Evolutionary conservation across 768 basidiomycete species (phyloP).

Genomic region (Lactarius indigo): DNA sequence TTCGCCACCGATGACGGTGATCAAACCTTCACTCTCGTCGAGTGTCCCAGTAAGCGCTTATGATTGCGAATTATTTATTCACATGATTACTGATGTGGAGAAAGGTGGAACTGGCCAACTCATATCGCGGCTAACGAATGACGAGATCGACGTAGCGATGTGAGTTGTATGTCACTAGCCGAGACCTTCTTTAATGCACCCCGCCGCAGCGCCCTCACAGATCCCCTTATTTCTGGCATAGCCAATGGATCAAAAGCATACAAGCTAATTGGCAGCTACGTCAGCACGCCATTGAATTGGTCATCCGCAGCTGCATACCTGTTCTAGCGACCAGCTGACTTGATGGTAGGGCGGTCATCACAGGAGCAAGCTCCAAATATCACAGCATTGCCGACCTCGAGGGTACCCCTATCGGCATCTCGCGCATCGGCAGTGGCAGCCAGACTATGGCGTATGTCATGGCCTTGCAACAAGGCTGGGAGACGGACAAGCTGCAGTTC

Average conservation of each 20-base stretch:
- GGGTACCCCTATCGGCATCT: slow-evolving; percentile 85
- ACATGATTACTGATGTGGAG: not conserved
- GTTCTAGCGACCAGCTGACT: not conserved
- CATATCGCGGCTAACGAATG: slow-evolving; percentile 66
- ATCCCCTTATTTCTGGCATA: slow-evolving; percentile 87
- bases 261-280: slow-evolving; percentile 90
- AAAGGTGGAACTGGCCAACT: slow-evolving; percentile 84
- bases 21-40: slow-evolving; percentile 75
- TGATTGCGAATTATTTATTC: not conserved
- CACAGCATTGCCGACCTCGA: slow-evolving; percentile 69
- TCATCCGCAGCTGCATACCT: slow-evolving; percentile 29
- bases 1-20: slow-evolving; percentile 66
- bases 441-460: slow-evolving; percentile 97
- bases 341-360: slow-evolving; percentile 79
- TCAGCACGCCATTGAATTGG: slow-evolving; percentile 88
- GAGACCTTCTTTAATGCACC: not conserved
- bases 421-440: slow-evolving; percentile 82
- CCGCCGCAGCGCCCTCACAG: slow-evolving; percentile 72
- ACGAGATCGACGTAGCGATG: slow-evolving; percentile 84
- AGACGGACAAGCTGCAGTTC: slow-evolving; percentile 58
- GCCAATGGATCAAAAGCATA: slow-evolving; percentile 86
- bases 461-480: slow-evolving; percentile 86
- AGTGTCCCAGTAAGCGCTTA: slow-evolving; percentile 71
- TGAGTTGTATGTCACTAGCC: slow-evolving; percentile 33
- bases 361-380: slow-evolving; percentile 71